Conservation (phyloP, 1,139 yeast genomes). For the Suzukiozyma palmioleophila region DNA sequence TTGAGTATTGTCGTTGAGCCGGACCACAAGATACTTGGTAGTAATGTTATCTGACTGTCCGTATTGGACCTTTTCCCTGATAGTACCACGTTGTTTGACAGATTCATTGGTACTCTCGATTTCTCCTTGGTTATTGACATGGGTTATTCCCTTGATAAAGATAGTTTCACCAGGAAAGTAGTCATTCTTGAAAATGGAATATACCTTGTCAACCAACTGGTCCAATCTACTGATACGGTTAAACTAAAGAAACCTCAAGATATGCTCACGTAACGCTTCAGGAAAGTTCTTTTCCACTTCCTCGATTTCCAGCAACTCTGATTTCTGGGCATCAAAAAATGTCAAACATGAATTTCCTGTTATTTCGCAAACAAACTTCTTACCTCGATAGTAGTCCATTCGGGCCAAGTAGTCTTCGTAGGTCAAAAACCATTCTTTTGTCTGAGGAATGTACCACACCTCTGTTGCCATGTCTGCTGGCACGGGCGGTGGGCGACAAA, state of each 20-base stretch:
- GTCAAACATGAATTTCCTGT: constrained; percentile 92
- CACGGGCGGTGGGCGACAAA: constrained; percentile 50
- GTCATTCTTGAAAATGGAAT: constrained; percentile 69
- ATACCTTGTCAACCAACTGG: constrained; percentile 80
- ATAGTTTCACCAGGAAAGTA: constrained; percentile 91
- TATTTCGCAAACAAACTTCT: constrained; percentile 89
- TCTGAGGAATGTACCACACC: constrained; percentile 76
- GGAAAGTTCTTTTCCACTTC: constrained; percentile 83
- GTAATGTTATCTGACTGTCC: constrained; percentile 53
- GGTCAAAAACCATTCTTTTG: constrained; percentile 79
- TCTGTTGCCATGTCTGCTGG: constrained; percentile 51
- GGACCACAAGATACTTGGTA: constrained; percentile 61
- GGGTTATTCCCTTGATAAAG: constrained; percentile 46
- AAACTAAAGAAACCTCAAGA: constrained; percentile 74
- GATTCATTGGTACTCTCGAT: constrained; percentile 7
- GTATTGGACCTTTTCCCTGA: constrained; percentile 46
- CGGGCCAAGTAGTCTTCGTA: constrained; percentile 73
- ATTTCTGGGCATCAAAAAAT: constrained; percentile 79
- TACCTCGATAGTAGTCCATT: constrained; percentile 65
- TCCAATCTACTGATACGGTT: constrained; percentile 83
- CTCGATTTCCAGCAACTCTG: constrained; percentile 64
- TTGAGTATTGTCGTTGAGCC: constrained; percentile 48
- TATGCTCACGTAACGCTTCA: constrained; percentile 87
- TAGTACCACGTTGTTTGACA: constrained; percentile 33
- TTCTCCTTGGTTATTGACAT: constrained; percentile 3